Base-by-base conservation (phyloP, 169 alveolate species). In the Cryptosporidium viatorum region DNA sequence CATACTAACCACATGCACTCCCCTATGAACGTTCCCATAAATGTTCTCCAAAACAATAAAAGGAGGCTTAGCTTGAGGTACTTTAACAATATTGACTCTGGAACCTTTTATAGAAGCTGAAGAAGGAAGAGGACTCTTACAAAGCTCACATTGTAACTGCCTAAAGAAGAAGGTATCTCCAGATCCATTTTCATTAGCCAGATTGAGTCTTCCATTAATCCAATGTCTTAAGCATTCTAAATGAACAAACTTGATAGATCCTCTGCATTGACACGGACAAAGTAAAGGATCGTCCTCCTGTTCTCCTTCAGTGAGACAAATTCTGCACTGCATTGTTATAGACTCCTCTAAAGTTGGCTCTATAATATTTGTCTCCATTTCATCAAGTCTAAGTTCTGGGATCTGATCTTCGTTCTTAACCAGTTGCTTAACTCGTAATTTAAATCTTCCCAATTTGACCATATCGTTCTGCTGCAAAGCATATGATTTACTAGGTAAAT, bases 161-260 rank as follows among this genome's bases (percentile, higher is more conserved):
- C 94, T 85, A 55, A 95, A 85, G 48, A 94, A 91, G 43, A 93
- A 94, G 31, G 92, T 86, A 9, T 87, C 91, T 92, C 96, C 51
- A 55, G 92, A 73, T 39, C 52, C 75, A 37, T 87, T 91, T 75
- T 48, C 93, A 92, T 87, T 93, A 1, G 89, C 84, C 62, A 94
- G 69, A 86, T 95, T 96, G 87, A 96, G 92, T 45, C 98, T 93
- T 6, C 97, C 97, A 60, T 95, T 93, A 39, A 98, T 93, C 99
- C 99, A 98, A 70, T 95, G 95, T 58, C 98, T 93, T 60, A 98
- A 92, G 92, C 99, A 98, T 55, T 95, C 95, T 39, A 97, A 91
- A 93, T 98, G 99, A 26, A 98, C 98, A 86, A 93, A 95, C 84
- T 96, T 96, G 89, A 97, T 96, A 26, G 98, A 94, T 1, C 99